Evolutionary conservation across 148 eudicot genomes (phyloP), one percentile per base, ranked within the genome.

Genomic region (Chenopodium berlandieri): DNA sequence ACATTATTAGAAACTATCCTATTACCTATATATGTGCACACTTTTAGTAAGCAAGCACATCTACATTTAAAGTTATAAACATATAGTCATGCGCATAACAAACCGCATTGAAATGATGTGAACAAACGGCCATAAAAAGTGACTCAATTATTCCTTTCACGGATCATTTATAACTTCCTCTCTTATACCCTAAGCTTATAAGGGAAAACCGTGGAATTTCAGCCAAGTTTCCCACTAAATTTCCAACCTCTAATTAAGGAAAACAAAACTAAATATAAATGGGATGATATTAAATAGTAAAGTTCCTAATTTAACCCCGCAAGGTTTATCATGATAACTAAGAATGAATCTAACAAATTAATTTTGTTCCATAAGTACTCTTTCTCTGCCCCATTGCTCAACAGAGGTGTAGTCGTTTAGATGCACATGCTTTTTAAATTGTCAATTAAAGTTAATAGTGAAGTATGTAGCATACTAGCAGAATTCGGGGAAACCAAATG

Each of bases 101-200:
- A 74, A 77, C 81, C 46, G 66, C 82, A 84, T 66, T 66, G 17
- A 79, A 84, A 81, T 77, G 12, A 65, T 84, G 83, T 84, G 86
- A 84, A 27, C 84, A 77, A 84, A 77, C 86, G 30, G 66, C 86
- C 86, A 81, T 76, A 32, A 50, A 1, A 78, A 71, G 62, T 40
- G 16, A 60, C 48, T 58, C 22, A 44, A 34, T 47, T 69, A 48
- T 50, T 50, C 60, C 81, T 71, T 76, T n/a, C 75, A 81, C 52
- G 67, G 52, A 66, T 75, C 79, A 67, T 56, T 4, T n/a, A 54
- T 60, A 23, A 48, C 27, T 48, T 48, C 74, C 73, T 84, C 78
- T n/a, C 83, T 84, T 84, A 7, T 40, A 84, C 86, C 46, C 86
- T 54, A 84, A 84, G 50, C 34, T 71, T 70, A 34, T 1, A 23